phyloP scores from a whole-genome alignment of 2,329 filamentous ascomycete genomes.

The Helotiales sp. region DNA sequence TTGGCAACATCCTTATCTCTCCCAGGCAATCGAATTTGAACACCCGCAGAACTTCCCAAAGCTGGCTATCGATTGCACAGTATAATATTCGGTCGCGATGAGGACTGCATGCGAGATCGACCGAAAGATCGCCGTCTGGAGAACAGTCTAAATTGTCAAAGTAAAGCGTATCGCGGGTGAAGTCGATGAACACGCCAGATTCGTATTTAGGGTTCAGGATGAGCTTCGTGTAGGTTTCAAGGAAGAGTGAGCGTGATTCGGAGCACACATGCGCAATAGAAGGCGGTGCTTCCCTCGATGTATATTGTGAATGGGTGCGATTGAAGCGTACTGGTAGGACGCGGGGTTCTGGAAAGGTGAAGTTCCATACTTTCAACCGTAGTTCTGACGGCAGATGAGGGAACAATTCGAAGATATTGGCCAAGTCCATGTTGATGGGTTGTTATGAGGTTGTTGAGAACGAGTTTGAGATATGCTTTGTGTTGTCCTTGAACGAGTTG shows the following conservation, averaged over 20 bases:
- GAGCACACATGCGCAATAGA: conserved; percentile 21
- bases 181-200: conserved; percentile 29
- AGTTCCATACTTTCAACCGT: conserved; percentile 29
- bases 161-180: conserved; percentile 28
- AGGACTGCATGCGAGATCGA: conserved; percentile 26
- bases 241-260: conserved; percentile 27
- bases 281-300: conserved; percentile 20
- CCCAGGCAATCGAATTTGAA: conserved; percentile 26
- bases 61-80: conserved; percentile 26
- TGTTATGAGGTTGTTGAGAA: background rate
- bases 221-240: conserved; percentile 25
- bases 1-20: conserved; percentile 25
- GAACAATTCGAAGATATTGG: conserved; percentile 20
- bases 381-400: conserved; percentile 27
- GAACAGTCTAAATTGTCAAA: conserved; percentile 31
- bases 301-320: too few relatives aligned
- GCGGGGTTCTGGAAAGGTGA: conserved; percentile 19
- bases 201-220: conserved; percentile 24
- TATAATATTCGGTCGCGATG: conserved; percentile 23
- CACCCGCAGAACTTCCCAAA: conserved; percentile 32
- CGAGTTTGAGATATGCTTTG: background rate
- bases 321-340: conserved; percentile 25
- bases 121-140: conserved; percentile 28
- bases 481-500: background rate
- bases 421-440: conserved; percentile 4